Evolutionary conservation across 148 eudicot species (phyloP).

Genomic region (Silene latifolia): DNA sequence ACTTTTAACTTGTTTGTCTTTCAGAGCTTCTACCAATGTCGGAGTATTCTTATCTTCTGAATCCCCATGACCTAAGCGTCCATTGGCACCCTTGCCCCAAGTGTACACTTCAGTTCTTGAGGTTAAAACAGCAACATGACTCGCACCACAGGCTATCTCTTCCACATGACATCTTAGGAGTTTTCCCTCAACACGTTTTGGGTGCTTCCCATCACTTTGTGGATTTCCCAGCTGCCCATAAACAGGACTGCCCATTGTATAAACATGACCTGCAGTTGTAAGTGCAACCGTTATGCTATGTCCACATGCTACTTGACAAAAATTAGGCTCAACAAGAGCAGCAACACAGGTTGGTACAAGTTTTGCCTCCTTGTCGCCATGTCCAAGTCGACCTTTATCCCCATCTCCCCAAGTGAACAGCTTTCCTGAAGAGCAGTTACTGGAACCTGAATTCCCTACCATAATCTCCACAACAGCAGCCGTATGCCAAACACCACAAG

Average conservation of each 20-base stretch:
- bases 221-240: slow-evolving; percentile 93
- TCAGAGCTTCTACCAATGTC: slow-evolving; percentile 76
- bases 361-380: slow-evolving; percentile 90
- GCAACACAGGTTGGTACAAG: slow-evolving; percentile 94
- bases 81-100: slow-evolving; percentile 98
- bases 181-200: slow-evolving; percentile 79
- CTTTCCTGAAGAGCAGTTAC: slow-evolving; percentile 94
- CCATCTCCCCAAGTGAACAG: slow-evolving; percentile 99
- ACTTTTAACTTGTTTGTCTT: slow-evolving; percentile 93
- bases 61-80: slow-evolving; percentile 94
- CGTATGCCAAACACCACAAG: slow-evolving; percentile 99
- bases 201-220: slow-evolving; percentile 81
- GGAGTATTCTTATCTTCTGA: slow-evolving; percentile 74
- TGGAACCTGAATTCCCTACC: slow-evolving; percentile 87
- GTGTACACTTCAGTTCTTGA: slow-evolving; percentile 95
- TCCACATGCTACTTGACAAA: slow-evolving; percentile 94
- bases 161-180: slow-evolving; percentile 70
- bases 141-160: slow-evolving; percentile 95
- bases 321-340: slow-evolving; percentile 89
- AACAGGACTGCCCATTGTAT: slow-evolving; percentile 93
- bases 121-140: slow-evolving; percentile 85
- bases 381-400: slow-evolving; percentile 92
- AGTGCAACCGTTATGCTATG: slow-evolving; percentile 93
- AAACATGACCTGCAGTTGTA: slow-evolving; percentile 88
- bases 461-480: slow-evolving; percentile 98